These are phyloP conservation scores for Pythium dissimile DNA, from an alignment of 352 stramenopile species.

Conservation along the genomic window DNA sequence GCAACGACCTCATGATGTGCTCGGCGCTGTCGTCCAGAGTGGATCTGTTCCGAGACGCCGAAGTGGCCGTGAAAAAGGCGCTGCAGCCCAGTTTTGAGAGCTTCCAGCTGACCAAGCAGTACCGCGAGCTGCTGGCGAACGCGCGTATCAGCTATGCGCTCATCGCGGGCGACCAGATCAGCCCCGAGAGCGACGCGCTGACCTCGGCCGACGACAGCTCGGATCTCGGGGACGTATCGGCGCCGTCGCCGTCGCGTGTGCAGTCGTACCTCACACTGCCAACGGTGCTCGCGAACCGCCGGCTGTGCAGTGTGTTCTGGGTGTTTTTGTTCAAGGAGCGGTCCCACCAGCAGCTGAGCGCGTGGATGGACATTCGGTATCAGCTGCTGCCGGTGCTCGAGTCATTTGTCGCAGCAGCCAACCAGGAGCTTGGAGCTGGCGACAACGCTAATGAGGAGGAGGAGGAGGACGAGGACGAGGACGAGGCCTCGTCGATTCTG, in stretches of 20 bases:
- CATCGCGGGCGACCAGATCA: conserved; percentile 14
- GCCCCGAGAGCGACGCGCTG: conserved; percentile 24
- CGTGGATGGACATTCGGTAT: conserved; percentile 83
- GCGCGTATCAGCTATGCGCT: conserved; percentile 53
- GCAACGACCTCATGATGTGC: conserved; percentile 77
- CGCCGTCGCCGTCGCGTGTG: conserved; percentile 11
- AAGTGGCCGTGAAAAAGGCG: conserved; percentile 64
- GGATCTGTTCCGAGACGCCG: conserved; percentile 75
- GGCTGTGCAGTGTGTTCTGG: conserved; percentile 85
- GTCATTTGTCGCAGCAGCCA: conserved; percentile 43
- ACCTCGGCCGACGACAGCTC: conserved; percentile 15
- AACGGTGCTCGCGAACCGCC: conserved; percentile 66
- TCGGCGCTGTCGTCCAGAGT: conserved; percentile 64
- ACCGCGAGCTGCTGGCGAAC: conserved; percentile 47
- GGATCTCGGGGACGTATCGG: conserved; percentile 1
- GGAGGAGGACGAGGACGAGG: background rate
- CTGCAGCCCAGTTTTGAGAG: conserved; percentile 67
- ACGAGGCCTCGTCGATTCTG: conserved; percentile 22
- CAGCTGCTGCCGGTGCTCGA: conserved; percentile 62
- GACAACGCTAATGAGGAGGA: conserved; percentile 14
- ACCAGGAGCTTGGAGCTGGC: conserved; percentile 32
- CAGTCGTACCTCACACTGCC: conserved; percentile 68
- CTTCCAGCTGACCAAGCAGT: conserved; percentile 58
- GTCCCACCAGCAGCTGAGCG: conserved; percentile 72
- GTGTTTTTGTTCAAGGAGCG: conserved; percentile 86